These are phyloP conservation scores for Zalaria obscura DNA, from an alignment of 2,329 filamentous ascomycete species.

Conservation along the genomic window DNA sequence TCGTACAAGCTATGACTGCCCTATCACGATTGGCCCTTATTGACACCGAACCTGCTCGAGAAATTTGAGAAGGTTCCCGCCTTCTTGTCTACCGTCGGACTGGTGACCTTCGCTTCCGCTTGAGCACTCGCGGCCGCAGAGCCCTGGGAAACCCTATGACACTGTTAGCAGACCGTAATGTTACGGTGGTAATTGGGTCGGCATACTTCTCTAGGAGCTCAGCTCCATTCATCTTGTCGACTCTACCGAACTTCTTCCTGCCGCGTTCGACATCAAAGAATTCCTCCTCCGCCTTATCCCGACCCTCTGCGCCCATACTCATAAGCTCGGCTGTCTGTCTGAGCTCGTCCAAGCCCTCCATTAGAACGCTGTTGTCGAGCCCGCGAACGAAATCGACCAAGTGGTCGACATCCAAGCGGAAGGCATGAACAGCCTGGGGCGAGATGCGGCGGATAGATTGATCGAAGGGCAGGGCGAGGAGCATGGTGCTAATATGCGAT, in stretches of 20 bases:
- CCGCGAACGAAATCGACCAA: conserved; percentile 75
- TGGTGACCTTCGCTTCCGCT: conserved; percentile 5
- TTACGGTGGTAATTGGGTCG: not conserved
- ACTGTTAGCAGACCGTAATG: not conserved
- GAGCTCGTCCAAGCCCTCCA: conserved; percentile 81
- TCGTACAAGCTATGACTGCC: too few species aligned
- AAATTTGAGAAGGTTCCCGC: conserved; percentile 7
- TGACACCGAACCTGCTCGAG: conserved; percentile 7
- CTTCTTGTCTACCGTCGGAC: conserved; percentile 4
- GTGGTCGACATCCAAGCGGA: conserved; percentile 72
- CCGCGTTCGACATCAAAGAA: conserved; percentile 85
- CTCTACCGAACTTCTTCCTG: conserved; percentile 87
- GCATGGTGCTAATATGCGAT: conserved; percentile 62
- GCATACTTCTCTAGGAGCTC: conserved; percentile 74
- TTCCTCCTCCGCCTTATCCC: conserved; percentile 49
- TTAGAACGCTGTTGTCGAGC: conserved; percentile 66
- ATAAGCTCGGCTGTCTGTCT: conserved; percentile 85
- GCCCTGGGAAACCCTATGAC: conserved; percentile 12
- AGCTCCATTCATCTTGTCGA: conserved; percentile 82
- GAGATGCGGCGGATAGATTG: conserved; percentile 74
- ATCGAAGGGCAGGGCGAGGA: conserved; percentile 52
- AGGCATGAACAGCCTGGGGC: conserved; percentile 64
- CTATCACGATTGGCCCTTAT: not conserved
- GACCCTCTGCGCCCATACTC: conserved; percentile 55
- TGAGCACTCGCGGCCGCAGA: conserved; percentile 5